Evolutionary conservation across 208 protist species (phyloP), one percentile per base, ranked within the genome.

Genomic region (Crithidia thermophila): DNA sequence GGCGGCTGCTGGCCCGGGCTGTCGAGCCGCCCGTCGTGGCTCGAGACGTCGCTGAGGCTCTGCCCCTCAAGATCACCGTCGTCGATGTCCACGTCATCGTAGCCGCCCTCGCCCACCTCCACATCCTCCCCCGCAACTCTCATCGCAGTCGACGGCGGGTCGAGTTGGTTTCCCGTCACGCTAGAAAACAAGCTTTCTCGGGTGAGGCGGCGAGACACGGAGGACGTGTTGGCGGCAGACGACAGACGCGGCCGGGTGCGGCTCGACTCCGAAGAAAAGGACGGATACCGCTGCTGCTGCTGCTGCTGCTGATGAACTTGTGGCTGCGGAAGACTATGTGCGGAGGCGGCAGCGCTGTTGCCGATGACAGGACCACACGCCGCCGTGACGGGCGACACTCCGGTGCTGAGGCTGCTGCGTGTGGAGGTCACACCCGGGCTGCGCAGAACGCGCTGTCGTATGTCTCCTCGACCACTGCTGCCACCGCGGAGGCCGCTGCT

Each of bases 401-500:
- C 51, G 4, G 36, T 21, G 36, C 53, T 59, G 36, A 34, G 16
- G 53, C 53, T 59, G 37, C 53, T 59, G 53, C 37, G 53, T 23
- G 53, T 46, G 11, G 53, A 59, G 21, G 37, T 25, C 37, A 14
- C 3, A 2, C 53, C 53, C 2, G 53, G 36, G 14, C 37, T 59
- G 37, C 53, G 53, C 37, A 4, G 53, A 7, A n/a, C n/a, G n/a
- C n/a, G n/a, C n/a, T n/a, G n/a, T n/a, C n/a, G n/a, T n/a, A n/a
- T n/a, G n/a, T n/a, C n/a, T n/a, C n/a, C n/a, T n/a, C n/a, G n/a
- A n/a, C 21, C 53, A 46, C 33, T 59, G 33, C 33, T 4, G 4
- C 36, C 36, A 23, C 53, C 23, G 3, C 16, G 21, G n/a, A 8
- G 6, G n/a, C n/a, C n/a, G n/a, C n/a, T n/a, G n/a, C n/a, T n/a